These are phyloP conservation scores for Wickerhamomyces ciferrii DNA, from an alignment of 805 yeast species.

Conservation along the genomic window DNA sequence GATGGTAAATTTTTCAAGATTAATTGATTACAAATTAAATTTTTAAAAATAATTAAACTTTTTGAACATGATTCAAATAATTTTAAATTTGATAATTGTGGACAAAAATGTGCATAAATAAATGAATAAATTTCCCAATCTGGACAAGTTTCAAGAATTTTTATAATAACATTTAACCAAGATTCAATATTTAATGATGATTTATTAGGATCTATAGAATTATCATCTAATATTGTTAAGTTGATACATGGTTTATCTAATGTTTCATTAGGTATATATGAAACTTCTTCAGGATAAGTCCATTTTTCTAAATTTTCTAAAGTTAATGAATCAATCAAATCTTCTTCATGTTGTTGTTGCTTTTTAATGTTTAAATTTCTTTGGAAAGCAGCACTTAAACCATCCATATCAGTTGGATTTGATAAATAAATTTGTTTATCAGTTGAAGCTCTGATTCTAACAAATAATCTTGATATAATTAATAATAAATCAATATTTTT, in stretches of 20 bases:
- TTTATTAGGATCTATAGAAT: no score
- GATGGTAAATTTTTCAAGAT: slow-evolving; percentile 43
- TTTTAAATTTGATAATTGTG: slow-evolving; percentile 56
- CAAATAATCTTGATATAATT: slow-evolving; percentile 44
- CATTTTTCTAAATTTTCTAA: slow-evolving; percentile 33
- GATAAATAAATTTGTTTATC: slow-evolving; percentile 42
- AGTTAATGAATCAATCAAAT: slow-evolving; percentile 9
- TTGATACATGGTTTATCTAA: slow-evolving; percentile 34
- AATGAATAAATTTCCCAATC: slow-evolving; percentile 72
- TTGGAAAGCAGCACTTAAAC: slow-evolving; percentile 53
- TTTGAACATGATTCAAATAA: slow-evolving; percentile 41
- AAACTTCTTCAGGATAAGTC: slow-evolving; percentile 55
- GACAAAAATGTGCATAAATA: slow-evolving; percentile 61
- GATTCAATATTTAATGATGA: slow-evolving; percentile 35
- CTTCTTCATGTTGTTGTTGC: slow-evolving; percentile 16
- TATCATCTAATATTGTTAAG: slow-evolving; percentile 16
- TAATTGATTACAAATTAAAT: slow-evolving; percentile 55
- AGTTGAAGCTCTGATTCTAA: slow-evolving; percentile 46
- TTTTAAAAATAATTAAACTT: slow-evolving; percentile 35
- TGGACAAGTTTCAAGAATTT: slow-evolving; percentile 44
- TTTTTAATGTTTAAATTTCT: slow-evolving; percentile 39
- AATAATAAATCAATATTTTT: slow-evolving; percentile 35
- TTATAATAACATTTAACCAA: slow-evolving; percentile 48
- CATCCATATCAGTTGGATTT: slow-evolving; percentile 57
- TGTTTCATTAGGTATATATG: slow-evolving; percentile 39